Evolutionary conservation across 495 filamentous ascomycete species (phyloP), one percentile per base, ranked within the genome.

Genomic region (Geopyxis carbonaria): DNA sequence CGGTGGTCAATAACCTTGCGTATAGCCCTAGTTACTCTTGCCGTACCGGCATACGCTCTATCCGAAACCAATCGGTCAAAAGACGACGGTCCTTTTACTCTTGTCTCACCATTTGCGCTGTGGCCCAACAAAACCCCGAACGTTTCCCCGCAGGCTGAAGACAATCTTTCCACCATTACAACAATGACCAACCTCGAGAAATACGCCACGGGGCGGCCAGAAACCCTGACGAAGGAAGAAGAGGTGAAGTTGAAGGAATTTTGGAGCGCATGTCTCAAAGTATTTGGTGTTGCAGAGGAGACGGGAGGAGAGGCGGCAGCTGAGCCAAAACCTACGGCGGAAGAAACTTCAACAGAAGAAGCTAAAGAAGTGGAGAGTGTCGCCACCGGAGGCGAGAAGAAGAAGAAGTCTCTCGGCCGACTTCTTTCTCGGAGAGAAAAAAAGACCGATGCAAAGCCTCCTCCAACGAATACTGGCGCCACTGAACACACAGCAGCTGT

Each of bases 171-270:
- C 35, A 15, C 34, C 34, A 13, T 20, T 19, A 16, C 14, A 3
- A 1, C 25, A 10, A 68, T 66, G 61, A 43, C 62, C 31, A 27
- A 22, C 25, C 62, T 60, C 21, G 55, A 63, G 34, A 46, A 63
- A 21, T 62, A 58, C 35, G 64, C 73, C 15, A 75, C 79, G 19
- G 89, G 89, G 36, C 74, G 85, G 43, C 76, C 86, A 27, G 84
- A 80, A 43, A 92, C 75, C 53, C 72, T 97, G 35, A 94, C 89
- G 14, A 57, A 71, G 5, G 86, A 93, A 46, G 75, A 97, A 57
- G 82, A 93, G 48, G 73, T 67, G 46, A 94, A 91, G 59, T 63
- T 97, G 35, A 76, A 76, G 53, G 79, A 87, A 55, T 68, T 95
- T 51, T 97, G 89, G 89, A 57, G 68, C 6, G 63, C 74, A 33